Evolutionary conservation across 2,329 filamentous ascomycete species (phyloP).

Genomic region (Juglanconis juglandina): DNA sequence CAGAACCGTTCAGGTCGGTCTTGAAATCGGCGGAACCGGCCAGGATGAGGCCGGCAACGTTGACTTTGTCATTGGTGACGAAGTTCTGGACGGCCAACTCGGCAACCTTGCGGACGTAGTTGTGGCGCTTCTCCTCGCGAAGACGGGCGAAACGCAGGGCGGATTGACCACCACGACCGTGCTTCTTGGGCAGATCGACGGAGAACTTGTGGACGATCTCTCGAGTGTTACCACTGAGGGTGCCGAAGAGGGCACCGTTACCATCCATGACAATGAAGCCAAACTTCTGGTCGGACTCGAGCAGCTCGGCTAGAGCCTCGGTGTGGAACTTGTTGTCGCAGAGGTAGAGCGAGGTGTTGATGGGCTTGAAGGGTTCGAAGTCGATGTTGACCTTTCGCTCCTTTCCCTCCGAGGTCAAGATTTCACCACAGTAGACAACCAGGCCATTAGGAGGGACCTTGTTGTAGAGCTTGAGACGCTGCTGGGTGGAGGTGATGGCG

Average conservation of each 20-base stretch:
- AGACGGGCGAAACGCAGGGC: conserved; percentile 99
- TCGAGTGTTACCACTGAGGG: conserved; percentile 92
- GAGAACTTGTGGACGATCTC: conserved; percentile 98
- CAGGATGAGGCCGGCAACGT: conserved; percentile 90
- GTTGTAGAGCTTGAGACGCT: conserved; percentile 97
- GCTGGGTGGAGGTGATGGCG: conserved; percentile 97
- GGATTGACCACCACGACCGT: conserved; percentile 99
- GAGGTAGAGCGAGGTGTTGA: conserved; percentile 98
- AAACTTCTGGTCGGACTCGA: conserved; percentile 98
- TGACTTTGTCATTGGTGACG: conserved; percentile 97
- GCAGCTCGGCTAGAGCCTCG: conserved; percentile 90
- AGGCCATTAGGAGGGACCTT: conserved; percentile 97
- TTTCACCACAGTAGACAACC: conserved; percentile 99
- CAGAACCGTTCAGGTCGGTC: conserved; percentile 95
- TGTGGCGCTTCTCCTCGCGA: conserved; percentile 98
- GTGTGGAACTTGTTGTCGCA: conserved; percentile 99
- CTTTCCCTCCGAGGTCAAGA: conserved; percentile 96
- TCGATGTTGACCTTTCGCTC: conserved; percentile 99
- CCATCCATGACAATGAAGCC: conserved; percentile 99
- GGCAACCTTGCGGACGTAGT: conserved; percentile 98
- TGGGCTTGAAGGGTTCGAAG: conserved; percentile 99
- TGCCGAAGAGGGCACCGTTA: conserved; percentile 96
- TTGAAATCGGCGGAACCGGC: conserved; percentile 99
- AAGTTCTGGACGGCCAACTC: conserved; percentile 98
- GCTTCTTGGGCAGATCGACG: conserved; percentile 98